phyloP scores from a whole-genome alignment of 306 rosid genomes.

The Quercus variabilis region DNA sequence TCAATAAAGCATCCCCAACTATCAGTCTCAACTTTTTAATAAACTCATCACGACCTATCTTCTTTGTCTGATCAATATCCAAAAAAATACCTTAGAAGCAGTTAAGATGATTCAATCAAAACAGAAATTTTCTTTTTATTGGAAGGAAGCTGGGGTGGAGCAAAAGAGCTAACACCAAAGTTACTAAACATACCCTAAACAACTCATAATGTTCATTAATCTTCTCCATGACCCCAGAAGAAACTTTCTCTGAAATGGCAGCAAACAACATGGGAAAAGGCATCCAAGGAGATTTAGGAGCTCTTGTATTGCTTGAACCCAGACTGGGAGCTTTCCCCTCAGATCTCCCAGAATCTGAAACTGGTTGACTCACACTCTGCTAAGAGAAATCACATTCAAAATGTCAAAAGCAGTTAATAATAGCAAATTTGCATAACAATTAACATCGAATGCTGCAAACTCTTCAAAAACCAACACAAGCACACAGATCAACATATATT shows the following conservation, averaged over 20 bases:
- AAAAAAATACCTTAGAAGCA: neutral
- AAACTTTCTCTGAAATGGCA: conserved; percentile 53
- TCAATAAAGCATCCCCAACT: conserved; percentile 75
- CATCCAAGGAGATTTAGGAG: conserved; percentile 82
- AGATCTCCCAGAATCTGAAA: conserved; percentile 30
- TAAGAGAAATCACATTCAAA: conserved; percentile 8
- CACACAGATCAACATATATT: too few relatives aligned
- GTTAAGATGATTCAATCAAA: conserved; percentile 14
- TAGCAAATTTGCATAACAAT: conserved; percentile 1
- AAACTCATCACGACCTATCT: conserved; percentile 63
- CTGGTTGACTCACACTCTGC: conserved; percentile 25
- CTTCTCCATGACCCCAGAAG: conserved; percentile 39
- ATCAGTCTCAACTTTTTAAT: conserved; percentile 60
- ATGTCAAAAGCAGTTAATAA: conserved; percentile 1
- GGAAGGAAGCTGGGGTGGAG: neutral
- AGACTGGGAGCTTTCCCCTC: conserved; percentile 42
- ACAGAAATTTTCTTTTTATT: neutral
- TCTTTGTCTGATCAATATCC: conserved; percentile 50
- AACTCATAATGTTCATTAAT: conserved; percentile 42
- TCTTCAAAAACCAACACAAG: neutral
- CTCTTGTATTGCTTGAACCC: conserved; percentile 40
- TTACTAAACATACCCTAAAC: conserved; percentile 53
- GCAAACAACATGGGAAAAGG: conserved; percentile 70
- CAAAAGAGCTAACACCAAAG: neutral
- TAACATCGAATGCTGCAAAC: conserved; percentile 3